Evolutionary conservation across 2,329 filamentous ascomycete species (phyloP).

Genomic region (Aspergillus fumigatiaffinis): DNA sequence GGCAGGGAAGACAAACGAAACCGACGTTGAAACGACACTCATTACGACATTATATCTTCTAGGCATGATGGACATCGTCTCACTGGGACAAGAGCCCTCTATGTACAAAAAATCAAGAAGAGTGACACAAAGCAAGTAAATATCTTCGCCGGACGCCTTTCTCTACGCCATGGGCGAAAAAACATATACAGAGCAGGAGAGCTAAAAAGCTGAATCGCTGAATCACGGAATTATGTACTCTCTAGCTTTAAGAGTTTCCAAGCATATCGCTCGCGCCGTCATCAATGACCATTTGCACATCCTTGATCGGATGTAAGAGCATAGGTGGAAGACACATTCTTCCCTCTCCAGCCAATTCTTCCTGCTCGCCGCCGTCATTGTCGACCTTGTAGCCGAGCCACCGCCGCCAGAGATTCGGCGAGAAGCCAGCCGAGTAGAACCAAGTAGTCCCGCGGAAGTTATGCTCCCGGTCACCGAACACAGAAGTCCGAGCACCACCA

Average conservation of each 20-base stretch:
- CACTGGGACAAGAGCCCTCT: neutral
- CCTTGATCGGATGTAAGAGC: constrained; percentile 84
- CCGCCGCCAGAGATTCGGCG: constrained; percentile 72
- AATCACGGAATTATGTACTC: neutral
- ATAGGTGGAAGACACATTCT: constrained; percentile 90
- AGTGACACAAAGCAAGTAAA: neutral
- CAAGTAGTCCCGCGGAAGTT: constrained; percentile 83
- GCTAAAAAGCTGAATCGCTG: neutral
- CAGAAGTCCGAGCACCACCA: constrained; percentile 67
- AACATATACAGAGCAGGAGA: neutral
- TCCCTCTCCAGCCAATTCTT: constrained; percentile 69
- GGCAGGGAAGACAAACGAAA: neutral
- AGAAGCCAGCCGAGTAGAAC: constrained; percentile 87
- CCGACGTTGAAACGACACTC: neutral
- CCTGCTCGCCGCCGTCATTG: constrained; percentile 72
- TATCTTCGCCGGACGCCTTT: neutral
- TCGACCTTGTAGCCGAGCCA: constrained; percentile 83
- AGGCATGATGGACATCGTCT: neutral
- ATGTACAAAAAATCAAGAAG: neutral
- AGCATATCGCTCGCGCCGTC: constrained; percentile 17
- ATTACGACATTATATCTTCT: neutral
- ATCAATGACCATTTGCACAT: constrained; percentile 55
- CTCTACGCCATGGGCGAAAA: neutral
- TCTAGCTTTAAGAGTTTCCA: neutral
- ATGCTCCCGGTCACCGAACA: constrained; percentile 82